Conservation (phyloP, 495 filamentous ascomycete genomes). For the Podospora comata region DNA sequence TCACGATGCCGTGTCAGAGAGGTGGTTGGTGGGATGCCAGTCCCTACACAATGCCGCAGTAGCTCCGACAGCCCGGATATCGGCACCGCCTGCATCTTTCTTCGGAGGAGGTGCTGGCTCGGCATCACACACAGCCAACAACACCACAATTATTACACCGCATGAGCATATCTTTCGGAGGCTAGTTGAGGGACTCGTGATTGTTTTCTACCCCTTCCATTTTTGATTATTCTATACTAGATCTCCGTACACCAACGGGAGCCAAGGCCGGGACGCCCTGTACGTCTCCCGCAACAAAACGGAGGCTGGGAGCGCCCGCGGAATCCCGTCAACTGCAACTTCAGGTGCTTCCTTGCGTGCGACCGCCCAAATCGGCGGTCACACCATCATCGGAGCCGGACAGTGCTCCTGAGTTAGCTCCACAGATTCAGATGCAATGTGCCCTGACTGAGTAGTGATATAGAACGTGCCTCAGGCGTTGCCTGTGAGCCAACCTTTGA, state of each 20-base stretch:
- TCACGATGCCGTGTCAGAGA: neutral
- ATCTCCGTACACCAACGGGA: neutral
- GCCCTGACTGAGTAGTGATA: neutral
- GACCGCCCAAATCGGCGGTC: neutral
- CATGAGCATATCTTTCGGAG: neutral
- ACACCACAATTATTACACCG: neutral
- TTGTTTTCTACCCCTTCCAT: neutral
- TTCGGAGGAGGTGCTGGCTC: neutral
- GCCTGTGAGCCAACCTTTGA: neutral
- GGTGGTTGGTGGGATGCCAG: neutral
- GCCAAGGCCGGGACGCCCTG: too few relatives aligned
- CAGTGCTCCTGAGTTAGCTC: conserved; percentile 9
- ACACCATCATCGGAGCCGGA: conserved; percentile 15
- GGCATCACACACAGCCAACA: neutral
- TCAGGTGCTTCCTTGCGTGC: neutral
- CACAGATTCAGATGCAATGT: neutral
- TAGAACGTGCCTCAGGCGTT: neutral
- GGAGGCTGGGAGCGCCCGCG: neutral
- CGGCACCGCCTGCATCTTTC: conserved; percentile 11
- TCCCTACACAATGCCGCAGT: neutral
- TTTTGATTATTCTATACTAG: neutral
- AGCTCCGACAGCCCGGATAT: conserved; percentile 17
- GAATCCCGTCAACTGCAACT: neutral
- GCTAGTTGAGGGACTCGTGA: neutral
- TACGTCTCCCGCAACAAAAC: neutral